These are phyloP conservation scores for Tetradesmus lagerheimii DNA, from an alignment of 139 green algal species.

Conservation along the genomic window DNA sequence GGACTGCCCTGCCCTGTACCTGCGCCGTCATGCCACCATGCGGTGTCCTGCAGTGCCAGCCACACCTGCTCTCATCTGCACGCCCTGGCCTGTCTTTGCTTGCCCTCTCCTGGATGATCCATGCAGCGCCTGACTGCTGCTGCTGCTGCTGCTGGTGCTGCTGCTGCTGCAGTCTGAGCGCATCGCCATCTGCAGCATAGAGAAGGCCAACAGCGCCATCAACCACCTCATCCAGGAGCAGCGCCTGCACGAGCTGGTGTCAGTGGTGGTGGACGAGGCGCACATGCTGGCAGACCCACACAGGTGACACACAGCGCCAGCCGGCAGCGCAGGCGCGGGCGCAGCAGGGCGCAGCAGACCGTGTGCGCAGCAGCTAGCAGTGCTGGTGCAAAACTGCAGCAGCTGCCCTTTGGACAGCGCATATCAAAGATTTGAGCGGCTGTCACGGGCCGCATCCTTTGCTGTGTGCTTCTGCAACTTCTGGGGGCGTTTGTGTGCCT, in stretches of 20 bases:
- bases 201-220: constrained; percentile 90
- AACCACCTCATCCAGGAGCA: constrained; percentile 78
- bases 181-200: constrained; percentile 89
- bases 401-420: no score
- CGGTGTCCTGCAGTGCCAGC: neutral
- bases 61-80: neutral
- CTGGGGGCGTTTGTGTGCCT: no score
- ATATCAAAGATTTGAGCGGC: no score
- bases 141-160: constrained; percentile 3
- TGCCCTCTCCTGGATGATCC: neutral
- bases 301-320: neutral
- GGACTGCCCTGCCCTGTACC: neutral
- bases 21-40: neutral
- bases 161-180: constrained; percentile 42
- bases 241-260: constrained; percentile 71
- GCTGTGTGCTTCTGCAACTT: no score
- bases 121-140: neutral
- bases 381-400: neutral
- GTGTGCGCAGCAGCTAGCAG: neutral
- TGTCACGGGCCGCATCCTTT: no score
- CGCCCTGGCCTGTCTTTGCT: neutral
- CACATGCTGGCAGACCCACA: constrained; percentile 89
- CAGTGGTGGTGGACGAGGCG: constrained; percentile 92
- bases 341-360: neutral
- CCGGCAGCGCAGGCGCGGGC: neutral